These are phyloP conservation scores for Populus deltoides DNA, from an alignment of 345 rosid species.

Conservation along the genomic window DNA sequence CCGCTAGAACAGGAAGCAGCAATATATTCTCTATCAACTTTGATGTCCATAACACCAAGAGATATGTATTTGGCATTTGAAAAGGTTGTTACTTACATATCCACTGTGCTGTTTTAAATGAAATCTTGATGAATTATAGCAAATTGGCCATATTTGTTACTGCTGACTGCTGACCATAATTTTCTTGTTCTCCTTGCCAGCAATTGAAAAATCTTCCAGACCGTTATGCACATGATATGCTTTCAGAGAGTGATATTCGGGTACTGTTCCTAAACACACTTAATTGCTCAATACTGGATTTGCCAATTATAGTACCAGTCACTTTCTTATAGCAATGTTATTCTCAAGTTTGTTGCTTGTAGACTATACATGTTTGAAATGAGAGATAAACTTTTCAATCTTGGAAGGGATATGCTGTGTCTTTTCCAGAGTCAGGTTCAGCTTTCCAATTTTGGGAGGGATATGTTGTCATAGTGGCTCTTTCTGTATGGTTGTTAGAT, in stretches of 20 bases:
- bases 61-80: constrained; percentile 67
- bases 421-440: too few relatives aligned
- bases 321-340: neutral
- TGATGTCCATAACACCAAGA: constrained; percentile 75
- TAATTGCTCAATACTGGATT: constrained; percentile 10
- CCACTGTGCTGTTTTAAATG: neutral
- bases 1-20: constrained; percentile 69
- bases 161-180: constrained; percentile 15
- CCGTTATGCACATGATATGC: constrained; percentile 68
- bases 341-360: neutral
- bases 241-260: constrained; percentile 71
- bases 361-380: neutral
- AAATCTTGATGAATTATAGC: neutral
- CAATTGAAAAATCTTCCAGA: constrained; percentile 67
- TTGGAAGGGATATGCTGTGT: neutral
- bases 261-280: constrained; percentile 29
- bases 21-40: constrained; percentile 57
- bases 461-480: neutral
- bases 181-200: constrained; percentile 40
- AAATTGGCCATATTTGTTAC: neutral
- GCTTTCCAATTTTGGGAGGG: neutral
- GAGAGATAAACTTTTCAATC: neutral
- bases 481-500: neutral
- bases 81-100: constrained; percentile 44
- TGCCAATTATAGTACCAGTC: neutral